Conservation (phyloP, 2,329 filamentous ascomycete species). For the Didymella pomorum region DNA sequence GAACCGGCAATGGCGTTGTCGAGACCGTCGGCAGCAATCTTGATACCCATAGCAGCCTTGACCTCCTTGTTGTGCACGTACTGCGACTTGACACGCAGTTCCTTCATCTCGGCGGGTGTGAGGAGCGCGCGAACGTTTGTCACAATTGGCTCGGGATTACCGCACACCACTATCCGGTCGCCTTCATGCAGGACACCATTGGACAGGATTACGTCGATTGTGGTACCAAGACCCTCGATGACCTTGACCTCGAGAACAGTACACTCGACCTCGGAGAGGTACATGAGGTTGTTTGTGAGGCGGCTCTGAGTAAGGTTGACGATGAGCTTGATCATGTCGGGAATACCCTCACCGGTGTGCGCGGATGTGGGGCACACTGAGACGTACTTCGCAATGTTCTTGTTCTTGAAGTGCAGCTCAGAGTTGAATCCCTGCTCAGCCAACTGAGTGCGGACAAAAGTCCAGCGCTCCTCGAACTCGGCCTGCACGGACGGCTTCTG, state of each 20-base stretch:
- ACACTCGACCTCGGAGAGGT: constrained; percentile 95
- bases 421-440: constrained; percentile 98
- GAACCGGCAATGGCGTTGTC: constrained; percentile 97
- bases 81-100: constrained; percentile 91
- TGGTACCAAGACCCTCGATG: constrained; percentile 98
- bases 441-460: constrained; percentile 92
- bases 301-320: constrained; percentile 92
- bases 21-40: constrained; percentile 95
- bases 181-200: constrained; percentile 96
- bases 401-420: constrained; percentile 97
- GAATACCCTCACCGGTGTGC: constrained; percentile 98
- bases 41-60: constrained; percentile 97
- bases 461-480: constrained; percentile 89
- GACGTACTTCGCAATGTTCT: constrained; percentile 91
- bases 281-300: constrained; percentile 98
- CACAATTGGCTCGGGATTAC: constrained; percentile 93
- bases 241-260: constrained; percentile 99
- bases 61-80: constrained; percentile 99
- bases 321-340: constrained; percentile 97
- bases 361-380: constrained; percentile 98
- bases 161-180: constrained; percentile 92
- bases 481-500: constrained; percentile 94
- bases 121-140: constrained; percentile 95
- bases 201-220: constrained; percentile 94
- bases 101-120: constrained; percentile 90